Percentiles rank a stretch among this genome's conserved stretches.
phyloP scores from a whole-genome alignment of 2,329 filamentous ascomycete species.

The Phyllosticta ampelicida region DNA sequence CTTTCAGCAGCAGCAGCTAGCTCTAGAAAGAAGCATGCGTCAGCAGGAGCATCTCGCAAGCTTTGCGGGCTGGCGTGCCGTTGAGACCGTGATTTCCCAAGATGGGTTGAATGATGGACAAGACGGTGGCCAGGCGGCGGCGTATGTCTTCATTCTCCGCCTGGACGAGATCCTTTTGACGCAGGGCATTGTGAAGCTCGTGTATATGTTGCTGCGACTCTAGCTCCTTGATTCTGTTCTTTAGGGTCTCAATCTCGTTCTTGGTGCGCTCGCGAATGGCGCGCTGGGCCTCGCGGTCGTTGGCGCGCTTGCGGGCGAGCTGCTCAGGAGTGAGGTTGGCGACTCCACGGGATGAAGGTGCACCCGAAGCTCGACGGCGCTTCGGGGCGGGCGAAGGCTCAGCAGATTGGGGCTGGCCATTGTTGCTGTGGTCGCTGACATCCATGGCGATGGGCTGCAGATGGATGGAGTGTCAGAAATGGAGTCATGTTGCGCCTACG shows the following conservation, averaged over 20 bases:
- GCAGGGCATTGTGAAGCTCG: constrained; percentile 65
- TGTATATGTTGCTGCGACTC: constrained; percentile 73
- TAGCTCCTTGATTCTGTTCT: constrained; percentile 62
- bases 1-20: constrained; percentile 38
- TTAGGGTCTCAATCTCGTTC: constrained; percentile 64
- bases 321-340: constrained; percentile 82
- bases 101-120: constrained; percentile 54
- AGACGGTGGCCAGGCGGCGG: constrained; percentile 52
- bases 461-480: background rate
- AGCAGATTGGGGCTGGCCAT: background rate
- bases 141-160: constrained; percentile 72
- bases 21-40: constrained; percentile 22
- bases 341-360: constrained; percentile 55
- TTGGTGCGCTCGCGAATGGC: constrained; percentile 76
- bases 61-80: constrained; percentile 22
- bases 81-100: constrained; percentile 34
- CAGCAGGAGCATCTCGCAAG: background rate
- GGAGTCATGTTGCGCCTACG: background rate
- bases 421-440: constrained; percentile 1
- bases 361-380: constrained; percentile 25
- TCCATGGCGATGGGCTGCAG: background rate
- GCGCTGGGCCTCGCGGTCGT: constrained; percentile 79
- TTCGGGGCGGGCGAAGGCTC: constrained; percentile 14
- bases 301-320: constrained; percentile 79
- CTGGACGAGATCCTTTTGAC: constrained; percentile 66